Percentiles rank a stretch among this genome's conserved stretches.
Evolutionary conservation across 176 grass and related monocot genomes (phyloP).

Genomic region (Otatea glauca): DNA sequence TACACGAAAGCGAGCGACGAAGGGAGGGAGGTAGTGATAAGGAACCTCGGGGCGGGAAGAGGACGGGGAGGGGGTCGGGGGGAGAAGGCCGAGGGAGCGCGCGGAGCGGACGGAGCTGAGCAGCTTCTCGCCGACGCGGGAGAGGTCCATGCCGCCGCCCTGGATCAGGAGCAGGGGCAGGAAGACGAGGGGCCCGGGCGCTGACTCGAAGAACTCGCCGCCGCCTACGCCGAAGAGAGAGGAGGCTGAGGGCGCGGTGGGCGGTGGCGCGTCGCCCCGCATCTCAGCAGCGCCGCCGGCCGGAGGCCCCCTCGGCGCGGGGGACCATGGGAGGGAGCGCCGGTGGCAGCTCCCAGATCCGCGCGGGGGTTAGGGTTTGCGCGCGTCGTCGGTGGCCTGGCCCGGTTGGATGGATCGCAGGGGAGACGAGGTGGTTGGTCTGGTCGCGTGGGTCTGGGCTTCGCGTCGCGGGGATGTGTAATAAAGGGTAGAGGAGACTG

Average conservation of each 20-base stretch:
- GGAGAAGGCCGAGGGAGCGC: constrained; percentile 81
- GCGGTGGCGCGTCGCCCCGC: constrained; percentile 56
- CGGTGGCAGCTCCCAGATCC: constrained; percentile 53
- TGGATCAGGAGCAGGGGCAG: constrained; percentile 97
- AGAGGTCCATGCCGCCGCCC: constrained; percentile 97
- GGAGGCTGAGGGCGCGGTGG: constrained; percentile 32
- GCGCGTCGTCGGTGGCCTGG: constrained; percentile 44
- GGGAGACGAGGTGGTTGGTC: constrained; percentile 38
- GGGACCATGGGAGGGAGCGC: constrained; percentile 58
- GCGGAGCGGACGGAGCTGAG: constrained; percentile 98
- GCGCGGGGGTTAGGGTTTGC: constrained; percentile 18
- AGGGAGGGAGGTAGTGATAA: not conserved
- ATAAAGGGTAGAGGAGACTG: constrained; percentile 1
- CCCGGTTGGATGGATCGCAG: constrained; percentile 42
- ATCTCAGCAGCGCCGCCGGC: constrained; percentile 61
- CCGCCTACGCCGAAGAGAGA: constrained; percentile 57
- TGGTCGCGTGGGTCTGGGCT: constrained; percentile 4
- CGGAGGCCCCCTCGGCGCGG: constrained; percentile 36
- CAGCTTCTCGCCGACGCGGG: constrained; percentile 93
- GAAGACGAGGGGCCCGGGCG: constrained; percentile 84
- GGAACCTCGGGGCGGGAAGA: constrained; percentile 68
- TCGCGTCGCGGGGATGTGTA: constrained; percentile 37
- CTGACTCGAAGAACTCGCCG: constrained; percentile 62
- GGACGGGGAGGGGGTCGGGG: constrained; percentile 36
- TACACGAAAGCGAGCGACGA: not conserved